phyloP scores from a whole-genome alignment of 179 eudicot species.

The Silene noctiflora region DNA sequence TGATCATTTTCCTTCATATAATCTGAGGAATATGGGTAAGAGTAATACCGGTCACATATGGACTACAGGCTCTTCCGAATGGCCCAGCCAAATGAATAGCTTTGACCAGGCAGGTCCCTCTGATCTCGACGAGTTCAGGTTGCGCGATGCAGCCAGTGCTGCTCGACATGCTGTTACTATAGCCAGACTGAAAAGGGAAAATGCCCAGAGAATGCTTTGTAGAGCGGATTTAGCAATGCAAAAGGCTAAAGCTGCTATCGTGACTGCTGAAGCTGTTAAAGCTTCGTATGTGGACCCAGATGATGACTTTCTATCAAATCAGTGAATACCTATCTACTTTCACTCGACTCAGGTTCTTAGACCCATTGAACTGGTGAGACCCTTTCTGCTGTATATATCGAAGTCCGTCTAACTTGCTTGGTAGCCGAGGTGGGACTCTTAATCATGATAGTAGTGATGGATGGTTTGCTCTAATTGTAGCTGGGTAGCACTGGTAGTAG shows the following conservation, averaged over 20 bases:
- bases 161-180: slow-evolving; percentile 67
- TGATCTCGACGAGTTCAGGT: slow-evolving; percentile 72
- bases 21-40: slow-evolving; percentile 41
- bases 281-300: slow-evolving; percentile 38
- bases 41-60: slow-evolving; percentile 42
- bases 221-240: slow-evolving; percentile 82
- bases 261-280: slow-evolving; percentile 79
- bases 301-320: slow-evolving; percentile 8
- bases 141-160: slow-evolving; percentile 79
- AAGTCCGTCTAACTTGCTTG: too few species aligned
- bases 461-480: too few species aligned
- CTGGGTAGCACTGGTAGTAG: too few species aligned
- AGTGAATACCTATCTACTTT: too few species aligned
- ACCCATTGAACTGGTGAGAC: too few species aligned
- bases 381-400: too few species aligned
- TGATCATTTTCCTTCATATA: slow-evolving; percentile 37
- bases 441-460: too few species aligned
- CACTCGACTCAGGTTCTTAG: too few species aligned
- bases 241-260: slow-evolving; percentile 77
- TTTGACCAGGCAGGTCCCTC: slow-evolving; percentile 51
- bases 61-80: slow-evolving; percentile 34
- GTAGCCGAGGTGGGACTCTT: too few species aligned
- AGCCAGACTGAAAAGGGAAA: slow-evolving; percentile 80
- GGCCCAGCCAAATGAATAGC: slow-evolving; percentile 43
- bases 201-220: slow-evolving; percentile 68